phyloP scores from a whole-genome alignment of 306 rosid species.

The Macrotyloma uniflorum region DNA sequence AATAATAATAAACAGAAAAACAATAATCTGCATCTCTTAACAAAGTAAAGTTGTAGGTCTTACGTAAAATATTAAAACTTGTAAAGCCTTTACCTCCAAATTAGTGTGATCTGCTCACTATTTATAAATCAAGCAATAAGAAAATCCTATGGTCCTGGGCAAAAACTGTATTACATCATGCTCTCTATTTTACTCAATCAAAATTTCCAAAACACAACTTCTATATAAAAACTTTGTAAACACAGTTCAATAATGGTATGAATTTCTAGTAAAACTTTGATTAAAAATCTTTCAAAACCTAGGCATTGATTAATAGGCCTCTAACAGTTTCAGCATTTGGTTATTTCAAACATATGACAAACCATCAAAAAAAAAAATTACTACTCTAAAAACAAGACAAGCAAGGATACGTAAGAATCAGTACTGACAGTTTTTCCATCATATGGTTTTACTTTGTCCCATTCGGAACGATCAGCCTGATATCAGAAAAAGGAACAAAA shows the following conservation, averaged over 20 bases:
- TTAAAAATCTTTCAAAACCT: not conserved
- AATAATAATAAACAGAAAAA: not conserved
- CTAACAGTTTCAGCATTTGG: not conserved
- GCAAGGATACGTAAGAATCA: not conserved
- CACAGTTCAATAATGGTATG: not conserved
- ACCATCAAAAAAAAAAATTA: constrained; percentile 13
- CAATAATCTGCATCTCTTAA: not conserved
- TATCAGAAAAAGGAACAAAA: constrained; percentile 34
- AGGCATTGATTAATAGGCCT: not conserved
- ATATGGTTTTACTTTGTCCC: constrained; percentile 65
- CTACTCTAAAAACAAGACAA: not conserved
- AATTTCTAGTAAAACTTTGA: constrained; percentile 4
- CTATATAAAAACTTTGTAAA: not conserved
- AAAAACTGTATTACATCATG: not conserved
- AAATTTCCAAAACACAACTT: not conserved
- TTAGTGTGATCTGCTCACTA: not conserved
- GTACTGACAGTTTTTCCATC: constrained; percentile 82
- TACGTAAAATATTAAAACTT: not conserved
- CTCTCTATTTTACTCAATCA: not conserved
- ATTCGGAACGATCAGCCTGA: constrained; percentile 60
- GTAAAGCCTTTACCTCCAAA: not conserved
- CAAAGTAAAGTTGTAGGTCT: not conserved
- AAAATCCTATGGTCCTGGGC: not conserved
- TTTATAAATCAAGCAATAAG: not conserved
- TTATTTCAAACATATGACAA: constrained; percentile 22